Base-by-base conservation (phyloP, 2,329 filamentous ascomycete genomes). In the Colletotrichum falcatum region DNA sequence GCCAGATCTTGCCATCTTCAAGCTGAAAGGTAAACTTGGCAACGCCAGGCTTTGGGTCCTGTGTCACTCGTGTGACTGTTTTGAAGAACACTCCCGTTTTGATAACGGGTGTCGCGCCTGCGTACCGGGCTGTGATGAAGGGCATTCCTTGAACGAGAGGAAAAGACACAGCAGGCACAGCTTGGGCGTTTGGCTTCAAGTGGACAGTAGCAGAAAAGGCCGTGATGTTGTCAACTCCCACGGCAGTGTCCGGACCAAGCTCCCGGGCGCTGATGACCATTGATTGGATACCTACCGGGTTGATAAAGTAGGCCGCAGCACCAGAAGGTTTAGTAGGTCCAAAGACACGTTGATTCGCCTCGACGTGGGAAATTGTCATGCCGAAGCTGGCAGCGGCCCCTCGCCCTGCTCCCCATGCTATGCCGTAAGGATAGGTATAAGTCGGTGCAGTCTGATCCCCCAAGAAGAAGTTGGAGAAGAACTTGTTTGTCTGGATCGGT, bases 81-180 rank as follows among this genome's bases (percentile, higher is more conserved):
- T 86, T 86, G 83, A 95, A 97, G 71, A 91, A 92, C 1, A 96
- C 87, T 1, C 89, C 90, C 28, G 91, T 92, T 74, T 95, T 90
- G 53, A 98, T 86, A 5, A 91, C 77, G 0, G 95, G 95, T 9
- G 89, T 90, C 0, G 89, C 85, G 37, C 90, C 89, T 64, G 85
- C 86, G 80, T 95, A 98, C 23, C 92, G 80, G 0, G 86, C 95
- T 5, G 95, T 98, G 23, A 97, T 85, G 75, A 94, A 97, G 0
- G 89, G 91, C 90, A 97, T 96, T 14, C 96, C 96, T 77, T 98
- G 95, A 0, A 97, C 90, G 9, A 98, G 78, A 0, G 95, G 94
- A 73, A 97, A 94, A 0, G 89, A 91, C 26, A 98, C 86, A 1
- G 87, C 84, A 0, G 91, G 87, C 1, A 84, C 79, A 9, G 86